These are phyloP conservation scores for Paramecium tetraurelia DNA, from an alignment of 73 alveolate genomes.

Conservation along the genomic window DNA sequence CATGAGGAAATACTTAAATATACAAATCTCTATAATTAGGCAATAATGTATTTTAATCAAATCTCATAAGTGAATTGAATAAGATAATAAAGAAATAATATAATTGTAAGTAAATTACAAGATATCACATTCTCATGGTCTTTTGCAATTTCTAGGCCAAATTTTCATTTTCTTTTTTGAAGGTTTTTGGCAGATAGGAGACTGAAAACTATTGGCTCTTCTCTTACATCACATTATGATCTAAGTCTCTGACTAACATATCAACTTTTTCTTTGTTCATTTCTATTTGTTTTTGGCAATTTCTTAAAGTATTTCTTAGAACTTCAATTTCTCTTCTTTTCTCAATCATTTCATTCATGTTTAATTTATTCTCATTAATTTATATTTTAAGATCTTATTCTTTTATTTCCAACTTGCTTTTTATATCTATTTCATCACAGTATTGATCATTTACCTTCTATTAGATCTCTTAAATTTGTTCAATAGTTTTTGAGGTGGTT, in stretches of 20 bases:
- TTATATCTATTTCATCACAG: constrained; percentile 32
- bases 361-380: constrained; percentile 15
- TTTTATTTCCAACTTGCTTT: constrained; percentile 7
- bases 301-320: neutral
- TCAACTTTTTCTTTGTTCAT: constrained; percentile 29
- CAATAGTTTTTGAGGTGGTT: neutral
- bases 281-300: constrained; percentile 14
- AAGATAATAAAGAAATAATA: neutral
- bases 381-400: constrained; percentile 20
- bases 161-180: neutral
- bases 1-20: neutral
- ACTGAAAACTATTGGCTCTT: constrained; percentile 4
- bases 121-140: constrained; percentile 30
- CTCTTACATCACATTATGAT: neutral
- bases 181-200: neutral
- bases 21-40: constrained; percentile 25
- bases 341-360: constrained; percentile 42
- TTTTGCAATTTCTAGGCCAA: neutral
- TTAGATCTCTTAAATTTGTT: neutral
- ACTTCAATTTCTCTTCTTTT: constrained; percentile 37
- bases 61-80: neutral
- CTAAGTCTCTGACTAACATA: constrained; percentile 16
- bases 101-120: neutral
- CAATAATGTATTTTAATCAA: neutral
- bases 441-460: neutral